Evolutionary conservation across 2,329 filamentous ascomycete genomes (phyloP).

Genomic region (Aspergillus carbonarius): DNA sequence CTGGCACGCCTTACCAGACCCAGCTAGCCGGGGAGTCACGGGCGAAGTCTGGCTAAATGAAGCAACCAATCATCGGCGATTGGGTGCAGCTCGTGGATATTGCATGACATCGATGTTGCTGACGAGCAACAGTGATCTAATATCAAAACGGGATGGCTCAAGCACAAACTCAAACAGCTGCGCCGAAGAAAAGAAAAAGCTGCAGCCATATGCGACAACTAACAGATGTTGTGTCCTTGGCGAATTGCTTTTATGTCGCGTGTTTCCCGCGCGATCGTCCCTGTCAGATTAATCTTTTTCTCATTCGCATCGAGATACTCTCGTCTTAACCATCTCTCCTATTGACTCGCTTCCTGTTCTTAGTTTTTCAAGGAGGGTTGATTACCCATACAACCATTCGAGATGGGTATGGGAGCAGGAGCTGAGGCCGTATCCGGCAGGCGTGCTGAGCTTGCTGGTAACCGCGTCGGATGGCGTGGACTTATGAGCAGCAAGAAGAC

Average conservation of each 20-base stretch:
- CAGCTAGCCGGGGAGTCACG: background rate
- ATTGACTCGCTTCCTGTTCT: background rate
- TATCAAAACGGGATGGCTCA: background rate
- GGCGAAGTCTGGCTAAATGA: conserved; percentile 13
- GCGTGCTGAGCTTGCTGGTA: conserved; percentile 35
- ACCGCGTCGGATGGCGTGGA: conserved; percentile 45
- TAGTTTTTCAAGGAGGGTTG: background rate
- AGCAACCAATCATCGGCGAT: background rate
- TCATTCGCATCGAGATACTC: background rate
- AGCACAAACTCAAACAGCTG: background rate
- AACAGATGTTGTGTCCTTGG: background rate
- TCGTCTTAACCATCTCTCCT: background rate
- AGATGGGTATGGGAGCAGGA: conserved; percentile 6
- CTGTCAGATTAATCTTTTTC: background rate
- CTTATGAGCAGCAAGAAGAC: conserved; percentile 55
- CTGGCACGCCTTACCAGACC: background rate
- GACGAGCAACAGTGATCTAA: background rate
- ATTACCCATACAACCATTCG: background rate
- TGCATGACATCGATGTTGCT: background rate
- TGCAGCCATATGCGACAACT: background rate
- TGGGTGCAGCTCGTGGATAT: background rate
- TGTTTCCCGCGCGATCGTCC: background rate
- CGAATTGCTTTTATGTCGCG: background rate
- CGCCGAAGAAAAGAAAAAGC: background rate
- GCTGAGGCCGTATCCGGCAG: conserved; percentile 30